Evolutionary conservation across 208 protist species (phyloP), one percentile per base, ranked within the genome.

Genomic region (Strigomonas galati): DNA sequence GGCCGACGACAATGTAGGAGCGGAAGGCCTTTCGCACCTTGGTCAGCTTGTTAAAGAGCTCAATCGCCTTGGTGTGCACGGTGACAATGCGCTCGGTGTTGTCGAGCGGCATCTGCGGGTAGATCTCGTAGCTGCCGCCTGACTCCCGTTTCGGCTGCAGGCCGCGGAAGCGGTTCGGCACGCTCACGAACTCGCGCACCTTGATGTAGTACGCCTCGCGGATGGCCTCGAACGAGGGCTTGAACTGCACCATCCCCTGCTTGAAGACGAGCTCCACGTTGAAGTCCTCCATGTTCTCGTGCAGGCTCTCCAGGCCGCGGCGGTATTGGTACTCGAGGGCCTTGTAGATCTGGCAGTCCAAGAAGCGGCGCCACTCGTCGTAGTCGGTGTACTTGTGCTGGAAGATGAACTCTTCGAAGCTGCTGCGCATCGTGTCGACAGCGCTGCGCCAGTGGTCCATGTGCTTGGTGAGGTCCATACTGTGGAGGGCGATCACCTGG

Each of bases 261-360:
- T 97, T 97, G 68, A 97, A 98, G 10, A 98, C 85, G 4, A 99
- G 74, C 57, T 98, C 95, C 21, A 92, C 87, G 46, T 89, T 92
- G 59, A 98, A 91, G 62, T 94, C 85, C 62, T 95, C 84, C 75
- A 98, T 91, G 58, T 91, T 89, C 69, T 97, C 92, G 73, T 98
- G 92, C 24, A 98, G 77, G 31, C 58, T 84, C 78, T 98, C 95
- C 37, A 98, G 80, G 6, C 94, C 94, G 1, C 77, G 74, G 26
- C 85, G 81, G 76, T 98, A 99, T 79, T 98, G 96, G 61, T 93
- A 82, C 73, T 98, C 95, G 23, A 99, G 84, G 3, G 95, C 95
- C 79, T 99, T 99, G 94, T 97, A 99, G 49, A 99, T 90, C 70
- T 99, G 97, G 24, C 89, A 82, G 76, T 99, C 97, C 91, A 95